These are phyloP conservation scores for Trypanosoma lewisi DNA, from an alignment of 208 protist genomes.

Conservation along the genomic window DNA sequence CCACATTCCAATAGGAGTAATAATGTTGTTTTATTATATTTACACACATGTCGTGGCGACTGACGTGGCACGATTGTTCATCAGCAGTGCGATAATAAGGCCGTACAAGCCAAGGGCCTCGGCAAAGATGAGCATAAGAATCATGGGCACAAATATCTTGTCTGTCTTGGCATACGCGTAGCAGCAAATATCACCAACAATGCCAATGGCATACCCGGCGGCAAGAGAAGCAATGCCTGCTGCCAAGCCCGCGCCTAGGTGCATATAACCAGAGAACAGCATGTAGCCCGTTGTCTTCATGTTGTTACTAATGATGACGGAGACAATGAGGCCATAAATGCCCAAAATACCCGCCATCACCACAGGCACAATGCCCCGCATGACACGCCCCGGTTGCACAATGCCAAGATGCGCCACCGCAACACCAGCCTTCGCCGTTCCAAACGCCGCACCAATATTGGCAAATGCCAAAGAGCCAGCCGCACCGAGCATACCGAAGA, in stretches of 20 bases:
- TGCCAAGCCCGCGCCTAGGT: slow-evolving; percentile 90
- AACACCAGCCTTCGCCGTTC: slow-evolving; percentile 97
- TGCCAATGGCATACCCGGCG: slow-evolving; percentile 98
- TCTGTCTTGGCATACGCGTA: slow-evolving; percentile 93
- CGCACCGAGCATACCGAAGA: no score
- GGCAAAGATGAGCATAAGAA: slow-evolving; percentile 99
- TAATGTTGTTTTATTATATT: no score
- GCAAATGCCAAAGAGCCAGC: slow-evolving; percentile 90
- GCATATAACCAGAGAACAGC: slow-evolving; percentile 75
- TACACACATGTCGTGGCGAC: no score
- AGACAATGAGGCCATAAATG: slow-evolving; percentile 99
- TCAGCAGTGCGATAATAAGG: slow-evolving; percentile 98
- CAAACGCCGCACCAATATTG: slow-evolving; percentile 97
- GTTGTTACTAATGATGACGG: slow-evolving; percentile 96
- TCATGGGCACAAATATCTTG: slow-evolving; percentile 99
- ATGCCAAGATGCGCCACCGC: slow-evolving; percentile 98
- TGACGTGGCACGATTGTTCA: slow-evolving; percentile 90
- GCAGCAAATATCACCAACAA: slow-evolving; percentile 97
- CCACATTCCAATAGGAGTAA: no score
- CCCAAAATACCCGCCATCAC: slow-evolving; percentile 97
- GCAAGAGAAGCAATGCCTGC: slow-evolving; percentile 95
- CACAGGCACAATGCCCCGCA: slow-evolving; percentile 92
- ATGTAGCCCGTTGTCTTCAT: slow-evolving; percentile 72
- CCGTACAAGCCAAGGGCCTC: slow-evolving; percentile 99
- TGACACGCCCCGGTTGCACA: slow-evolving; percentile 93